Conservation (phyloP, 805 yeast genomes). For the Candida railenensis region DNA sequence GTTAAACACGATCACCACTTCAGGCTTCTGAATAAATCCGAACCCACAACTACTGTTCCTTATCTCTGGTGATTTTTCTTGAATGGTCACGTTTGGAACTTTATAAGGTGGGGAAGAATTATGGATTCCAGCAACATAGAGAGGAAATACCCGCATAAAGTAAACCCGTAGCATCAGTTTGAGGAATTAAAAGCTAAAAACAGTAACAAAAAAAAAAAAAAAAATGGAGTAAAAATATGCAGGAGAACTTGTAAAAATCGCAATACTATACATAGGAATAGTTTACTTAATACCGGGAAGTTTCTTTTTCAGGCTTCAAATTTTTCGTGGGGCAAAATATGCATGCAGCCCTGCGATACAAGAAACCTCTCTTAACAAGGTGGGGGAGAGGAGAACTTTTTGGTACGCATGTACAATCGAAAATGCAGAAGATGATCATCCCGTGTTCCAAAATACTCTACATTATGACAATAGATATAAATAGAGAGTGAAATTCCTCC, state of each 20-base stretch:
- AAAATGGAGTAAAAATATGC: not conserved
- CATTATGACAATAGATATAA: not conserved
- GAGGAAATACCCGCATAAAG: too few relatives aligned
- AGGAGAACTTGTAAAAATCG: not conserved
- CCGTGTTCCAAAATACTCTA: too few relatives aligned
- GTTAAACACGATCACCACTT: too few relatives aligned
- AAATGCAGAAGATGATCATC: not conserved
- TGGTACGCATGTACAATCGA: not conserved
- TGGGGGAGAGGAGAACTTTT: not conserved
- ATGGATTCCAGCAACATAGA: too few relatives aligned
- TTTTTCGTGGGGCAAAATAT: not conserved
- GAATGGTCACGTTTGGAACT: too few relatives aligned
- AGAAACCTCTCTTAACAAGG: slow-evolving; percentile 2
- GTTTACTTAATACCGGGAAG: not conserved
- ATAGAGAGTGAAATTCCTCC: not conserved
- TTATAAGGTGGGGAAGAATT: too few relatives aligned
- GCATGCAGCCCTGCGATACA: not conserved
- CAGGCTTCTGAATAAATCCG: too few relatives aligned
- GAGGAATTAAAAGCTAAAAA: too few relatives aligned
- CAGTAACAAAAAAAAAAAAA: not conserved
- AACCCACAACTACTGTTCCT: too few relatives aligned
- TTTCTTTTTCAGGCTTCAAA: not conserved
- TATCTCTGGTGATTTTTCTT: too few relatives aligned
- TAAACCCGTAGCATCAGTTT: too few relatives aligned
- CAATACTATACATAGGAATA: not conserved